Conservation (phyloP, 2,329 filamentous ascomycete genomes). For the Knufia petricola region DNA sequence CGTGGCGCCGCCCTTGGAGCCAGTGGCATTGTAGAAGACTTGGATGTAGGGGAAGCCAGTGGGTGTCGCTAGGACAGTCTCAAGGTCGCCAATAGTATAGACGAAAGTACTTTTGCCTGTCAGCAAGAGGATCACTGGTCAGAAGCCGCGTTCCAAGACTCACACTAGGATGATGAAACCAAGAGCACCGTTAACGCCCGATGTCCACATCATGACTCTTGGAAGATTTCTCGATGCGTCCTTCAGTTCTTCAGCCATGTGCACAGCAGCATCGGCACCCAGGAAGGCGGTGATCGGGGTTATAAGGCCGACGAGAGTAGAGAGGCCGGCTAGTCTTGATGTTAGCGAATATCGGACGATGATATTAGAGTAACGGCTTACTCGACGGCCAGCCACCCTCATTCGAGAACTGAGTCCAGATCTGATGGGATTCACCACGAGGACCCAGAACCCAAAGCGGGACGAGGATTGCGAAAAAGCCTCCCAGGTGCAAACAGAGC, state of each 20-base stretch:
- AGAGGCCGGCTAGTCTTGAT: constrained; percentile 9
- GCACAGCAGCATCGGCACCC: constrained; percentile 21
- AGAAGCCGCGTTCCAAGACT: neutral
- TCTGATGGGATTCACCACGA: constrained; percentile 26
- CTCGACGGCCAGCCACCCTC: constrained; percentile 29
- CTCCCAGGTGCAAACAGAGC: constrained; percentile 33
- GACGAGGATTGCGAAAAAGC: constrained; percentile 34
- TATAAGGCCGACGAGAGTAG: constrained; percentile 22
- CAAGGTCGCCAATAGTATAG: constrained; percentile 27
- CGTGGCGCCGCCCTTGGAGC: constrained; percentile 24
- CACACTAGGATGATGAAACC: constrained; percentile 29
- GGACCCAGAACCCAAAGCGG: constrained; percentile 35
- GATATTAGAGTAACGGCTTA: constrained; percentile 24
- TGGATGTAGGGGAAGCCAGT: constrained; percentile 32
- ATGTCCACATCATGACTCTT: constrained; percentile 27
- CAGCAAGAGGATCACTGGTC: neutral
- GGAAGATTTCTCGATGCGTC: constrained; percentile 29
- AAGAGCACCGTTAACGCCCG: constrained; percentile 28
- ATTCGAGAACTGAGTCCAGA: constrained; percentile 34
- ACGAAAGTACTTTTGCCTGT: constrained; percentile 17
- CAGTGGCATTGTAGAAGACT: constrained; percentile 29
- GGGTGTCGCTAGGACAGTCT: constrained; percentile 22
- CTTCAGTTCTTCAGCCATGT: constrained; percentile 30
- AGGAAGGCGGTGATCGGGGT: constrained; percentile 21
- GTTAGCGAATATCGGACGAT: constrained; percentile 13